Evolutionary conservation across 306 rosid genomes (phyloP).

Genomic region (Quercus cerris): DNA sequence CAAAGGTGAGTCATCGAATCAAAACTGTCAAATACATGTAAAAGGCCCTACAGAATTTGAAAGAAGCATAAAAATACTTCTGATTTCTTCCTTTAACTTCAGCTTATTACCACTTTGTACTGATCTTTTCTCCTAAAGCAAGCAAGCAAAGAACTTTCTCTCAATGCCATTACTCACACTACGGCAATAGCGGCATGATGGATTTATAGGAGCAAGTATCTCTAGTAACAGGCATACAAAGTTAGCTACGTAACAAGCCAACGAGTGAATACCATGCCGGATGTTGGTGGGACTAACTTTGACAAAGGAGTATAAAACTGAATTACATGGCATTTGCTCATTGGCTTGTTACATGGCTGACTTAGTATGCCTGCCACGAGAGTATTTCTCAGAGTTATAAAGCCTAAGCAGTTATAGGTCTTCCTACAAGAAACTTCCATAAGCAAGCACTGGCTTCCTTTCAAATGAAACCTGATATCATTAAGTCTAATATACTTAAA

Average conservation of each 20-base stretch:
- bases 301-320: too few species aligned
- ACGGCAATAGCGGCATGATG: background rate
- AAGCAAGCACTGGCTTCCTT: background rate
- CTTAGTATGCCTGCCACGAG: too few species aligned
- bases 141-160: background rate
- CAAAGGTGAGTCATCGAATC: background rate
- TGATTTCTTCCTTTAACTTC: background rate
- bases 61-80: background rate
- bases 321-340: too few species aligned
- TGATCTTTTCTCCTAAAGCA: background rate
- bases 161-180: background rate
- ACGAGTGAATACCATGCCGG: too few species aligned
- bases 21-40: background rate
- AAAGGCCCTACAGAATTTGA: background rate
- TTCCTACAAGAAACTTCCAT: background rate
- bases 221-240: too few species aligned
- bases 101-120: background rate
- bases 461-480: background rate
- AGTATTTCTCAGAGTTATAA: background rate
- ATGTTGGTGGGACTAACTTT: too few species aligned
- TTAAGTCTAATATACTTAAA: background rate
- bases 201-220: too few species aligned
- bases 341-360: too few species aligned
- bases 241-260: too few species aligned
- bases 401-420: background rate